Evolutionary conservation across 2,329 filamentous ascomycete genomes (phyloP).

Genomic region (Dichotomopilus funicola): DNA sequence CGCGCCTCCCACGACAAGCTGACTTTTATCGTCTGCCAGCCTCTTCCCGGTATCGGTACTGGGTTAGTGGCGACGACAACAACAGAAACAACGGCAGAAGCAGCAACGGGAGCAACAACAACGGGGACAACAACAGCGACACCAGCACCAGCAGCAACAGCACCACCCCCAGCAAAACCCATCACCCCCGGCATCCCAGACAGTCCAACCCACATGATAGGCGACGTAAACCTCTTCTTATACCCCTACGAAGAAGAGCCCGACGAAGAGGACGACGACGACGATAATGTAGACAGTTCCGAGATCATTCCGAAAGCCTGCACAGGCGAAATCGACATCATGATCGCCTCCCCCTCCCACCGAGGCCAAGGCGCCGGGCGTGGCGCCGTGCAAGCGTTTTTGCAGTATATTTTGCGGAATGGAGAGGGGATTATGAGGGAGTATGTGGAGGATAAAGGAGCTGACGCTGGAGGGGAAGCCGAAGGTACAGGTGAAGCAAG

Average conservation of each 20-base stretch:
- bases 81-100: too few relatives aligned
- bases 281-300: slow-evolving; percentile 26
- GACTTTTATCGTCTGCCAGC: slow-evolving; percentile 78
- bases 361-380: slow-evolving; percentile 60
- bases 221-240: slow-evolving; percentile 78
- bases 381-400: slow-evolving; percentile 58
- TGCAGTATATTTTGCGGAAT: slow-evolving; percentile 59
- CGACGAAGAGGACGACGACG: slow-evolving; percentile 39
- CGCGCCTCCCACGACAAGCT: slow-evolving; percentile 75
- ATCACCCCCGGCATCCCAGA: too few relatives aligned
- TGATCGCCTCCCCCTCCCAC: slow-evolving; percentile 60
- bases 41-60: slow-evolving; percentile 23
- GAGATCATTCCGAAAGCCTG: slow-evolving; percentile 24
- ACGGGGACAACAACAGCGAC: too few relatives aligned
- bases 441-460: slow-evolving; percentile 31
- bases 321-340: slow-evolving; percentile 75
- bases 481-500: too few relatives aligned
- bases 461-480: too few relatives aligned
- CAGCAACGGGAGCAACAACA: too few relatives aligned
- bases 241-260: slow-evolving; percentile 49
- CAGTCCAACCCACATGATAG: slow-evolving; percentile 46
- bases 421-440: slow-evolving; percentile 50
- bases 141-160: neutral
- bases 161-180: neutral
- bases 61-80: neutral